Base-by-base conservation (phyloP, 768 basidiomycete species). In the Panaeolus papilionaceus region DNA sequence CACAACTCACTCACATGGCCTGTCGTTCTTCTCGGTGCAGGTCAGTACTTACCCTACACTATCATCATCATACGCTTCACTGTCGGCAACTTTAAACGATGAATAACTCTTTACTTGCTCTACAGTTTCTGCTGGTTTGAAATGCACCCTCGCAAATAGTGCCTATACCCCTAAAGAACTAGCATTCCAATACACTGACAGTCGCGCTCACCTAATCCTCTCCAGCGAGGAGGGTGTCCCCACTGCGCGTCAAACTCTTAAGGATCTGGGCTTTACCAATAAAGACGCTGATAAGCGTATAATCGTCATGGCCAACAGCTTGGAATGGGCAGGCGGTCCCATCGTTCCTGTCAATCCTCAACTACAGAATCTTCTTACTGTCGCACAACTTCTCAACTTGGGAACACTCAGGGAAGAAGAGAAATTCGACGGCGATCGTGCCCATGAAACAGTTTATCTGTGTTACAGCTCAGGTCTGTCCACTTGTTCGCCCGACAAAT, bases 81-180 rank as follows among this genome's bases (percentile, higher is more conserved):
- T 39, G 28, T 39, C 20, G 40, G 33, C 33, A 1, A 33, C 33
- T 18, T 68, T 44, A 44, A 44, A 44, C 42, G 5, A 6, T 44
- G 42, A 44, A 16, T 44, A 23, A 7, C 23, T 26, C 20, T 49
- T 23, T 49, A 11, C 40, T 42, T 76, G 62, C 76, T 78, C 18
- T 47, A 38, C 54, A 74, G 80, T 90, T 49, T 90, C 93, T 0
- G 91, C 89, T 0, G 92, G 92, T 3, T 73, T 93, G 16, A 79
- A 86, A 51, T 85, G 86, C 64, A 92, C 93, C 0, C 86, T 92
- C 14, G 91, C 91, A 16, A 96, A 94, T 75, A 88, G 85, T 67
- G 82, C 83, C 0, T 95, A 93, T 72, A 91, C 88, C 4, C 75
- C 88, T 3, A 74, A 79, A 8, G 95, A 96, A 73, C 84, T 96